These are phyloP conservation scores for Aureobasidium sp. DNA, from an alignment of 2,329 filamentous ascomycete genomes.

Conservation along the genomic window DNA sequence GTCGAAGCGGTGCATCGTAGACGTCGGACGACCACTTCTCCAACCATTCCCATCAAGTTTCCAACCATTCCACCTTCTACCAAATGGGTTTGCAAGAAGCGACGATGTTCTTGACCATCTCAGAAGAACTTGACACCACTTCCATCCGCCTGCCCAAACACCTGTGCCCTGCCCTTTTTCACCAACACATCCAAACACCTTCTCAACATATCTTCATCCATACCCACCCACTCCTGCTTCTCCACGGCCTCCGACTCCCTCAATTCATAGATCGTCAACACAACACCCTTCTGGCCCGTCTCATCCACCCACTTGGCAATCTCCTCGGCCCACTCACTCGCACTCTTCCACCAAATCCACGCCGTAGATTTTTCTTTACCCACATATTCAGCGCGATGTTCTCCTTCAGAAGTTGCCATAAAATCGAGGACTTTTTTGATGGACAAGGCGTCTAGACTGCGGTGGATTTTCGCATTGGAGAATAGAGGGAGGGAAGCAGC, in stretches of 20 bases:
- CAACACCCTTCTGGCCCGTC: slow-evolving; percentile 79
- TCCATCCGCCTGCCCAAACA: slow-evolving; percentile 74
- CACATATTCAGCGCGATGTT: slow-evolving; percentile 60
- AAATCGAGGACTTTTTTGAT: slow-evolving; percentile 48
- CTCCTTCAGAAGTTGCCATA: slow-evolving; percentile 48
- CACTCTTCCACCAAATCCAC: slow-evolving; percentile 78
- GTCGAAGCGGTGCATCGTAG: neutral
- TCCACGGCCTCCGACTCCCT: slow-evolving; percentile 74
- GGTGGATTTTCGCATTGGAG: slow-evolving; percentile 38
- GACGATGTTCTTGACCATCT: slow-evolving; percentile 23
- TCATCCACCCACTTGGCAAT: slow-evolving; percentile 75
- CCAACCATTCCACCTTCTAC: too few relatives aligned
- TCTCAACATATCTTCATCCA: slow-evolving; percentile 74
- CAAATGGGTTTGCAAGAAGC: too few relatives aligned
- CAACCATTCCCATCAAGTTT: too few relatives aligned
- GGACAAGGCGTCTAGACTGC: slow-evolving; percentile 35
- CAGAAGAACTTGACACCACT: slow-evolving; percentile 96
- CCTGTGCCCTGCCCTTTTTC: slow-evolving; percentile 84
- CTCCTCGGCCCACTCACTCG: slow-evolving; percentile 81
- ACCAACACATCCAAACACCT: slow-evolving; percentile 75
- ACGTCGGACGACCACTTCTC: too few relatives aligned
- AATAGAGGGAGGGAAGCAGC: slow-evolving; percentile 53
- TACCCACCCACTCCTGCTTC: slow-evolving; percentile 37
- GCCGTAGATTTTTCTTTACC: slow-evolving; percentile 47
- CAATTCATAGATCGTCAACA: slow-evolving; percentile 89